Evolutionary conservation across 768 basidiomycete species (phyloP).

Genomic region (Boletus sensibilis): DNA sequence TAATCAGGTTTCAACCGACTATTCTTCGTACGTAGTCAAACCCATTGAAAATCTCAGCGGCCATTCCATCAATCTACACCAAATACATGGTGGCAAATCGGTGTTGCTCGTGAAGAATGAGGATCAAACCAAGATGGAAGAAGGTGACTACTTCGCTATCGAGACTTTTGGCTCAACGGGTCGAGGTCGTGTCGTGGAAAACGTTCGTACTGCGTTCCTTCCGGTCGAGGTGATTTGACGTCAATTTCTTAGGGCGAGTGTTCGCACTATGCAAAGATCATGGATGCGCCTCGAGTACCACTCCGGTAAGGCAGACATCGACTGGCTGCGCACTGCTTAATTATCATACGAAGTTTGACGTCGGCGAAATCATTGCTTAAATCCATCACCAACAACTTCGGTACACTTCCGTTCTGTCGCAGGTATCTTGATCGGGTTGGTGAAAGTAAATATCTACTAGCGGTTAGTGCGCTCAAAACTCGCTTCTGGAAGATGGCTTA

Average conservation of each 20-base stretch:
- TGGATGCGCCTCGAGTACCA: constrained; percentile 68
- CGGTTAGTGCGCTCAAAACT: constrained; percentile 47
- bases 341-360: constrained; percentile 55
- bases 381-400: constrained; percentile 89
- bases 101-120: constrained; percentile 86
- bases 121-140: constrained; percentile 96
- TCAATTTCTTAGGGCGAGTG: constrained; percentile 67
- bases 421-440: constrained; percentile 92
- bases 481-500: neutral
- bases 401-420: constrained; percentile 92
- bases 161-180: constrained; percentile 99
- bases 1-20: neutral
- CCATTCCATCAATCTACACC: constrained; percentile 87
- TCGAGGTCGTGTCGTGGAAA: constrained; percentile 81
- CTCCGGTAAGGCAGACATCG: constrained; percentile 54
- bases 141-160: constrained; percentile 98
- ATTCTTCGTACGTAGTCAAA: constrained; percentile 61
- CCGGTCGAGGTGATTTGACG: neutral
- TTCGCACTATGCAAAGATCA: constrained; percentile 85
- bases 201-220: constrained; percentile 41
- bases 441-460: constrained; percentile 90
- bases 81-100: constrained; percentile 93
- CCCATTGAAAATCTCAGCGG: constrained; percentile 92
- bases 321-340: neutral
- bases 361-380: constrained; percentile 84